These are phyloP conservation scores for Auricularia sp. DNA, from an alignment of 768 basidiomycete species.

Conservation along the genomic window DNA sequence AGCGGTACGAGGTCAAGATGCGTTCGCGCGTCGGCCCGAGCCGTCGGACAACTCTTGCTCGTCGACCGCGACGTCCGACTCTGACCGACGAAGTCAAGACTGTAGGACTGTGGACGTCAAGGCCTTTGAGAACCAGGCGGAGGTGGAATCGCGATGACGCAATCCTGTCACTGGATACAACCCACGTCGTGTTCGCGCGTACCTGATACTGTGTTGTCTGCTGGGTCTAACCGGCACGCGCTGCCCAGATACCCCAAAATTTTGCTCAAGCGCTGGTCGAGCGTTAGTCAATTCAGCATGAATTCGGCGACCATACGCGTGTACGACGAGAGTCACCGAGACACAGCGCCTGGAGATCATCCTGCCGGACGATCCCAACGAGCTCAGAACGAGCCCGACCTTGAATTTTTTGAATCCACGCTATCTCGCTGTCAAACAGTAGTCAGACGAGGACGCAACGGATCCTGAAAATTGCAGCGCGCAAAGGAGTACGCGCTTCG, in stretches of 20 bases:
- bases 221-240: too few species aligned
- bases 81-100: too few species aligned
- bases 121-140: too few species aligned
- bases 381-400: conserved; percentile 12
- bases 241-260: conserved; percentile 43
- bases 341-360: conserved; percentile 53
- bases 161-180: too few species aligned
- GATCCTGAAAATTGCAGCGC: neutral
- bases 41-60: too few species aligned
- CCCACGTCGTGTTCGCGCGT: too few species aligned
- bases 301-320: conserved; percentile 81
- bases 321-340: conserved; percentile 41
- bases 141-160: too few species aligned
- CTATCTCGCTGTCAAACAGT: neutral
- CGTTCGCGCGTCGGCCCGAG: too few species aligned
- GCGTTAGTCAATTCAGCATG: conserved; percentile 59
- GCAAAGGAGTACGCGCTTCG: conserved; percentile 73
- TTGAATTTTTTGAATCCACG: neutral
- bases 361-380: conserved; percentile 38
- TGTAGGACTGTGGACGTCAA: too few species aligned
- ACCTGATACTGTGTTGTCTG: too few species aligned
- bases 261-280: conserved; percentile 78
- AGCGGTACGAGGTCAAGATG: too few species aligned
- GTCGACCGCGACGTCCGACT: too few species aligned
- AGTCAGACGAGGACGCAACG: neutral